Base-by-base conservation (phyloP, 2,329 filamentous ascomycete genomes). In the Alternaria brassicicola region DNA sequence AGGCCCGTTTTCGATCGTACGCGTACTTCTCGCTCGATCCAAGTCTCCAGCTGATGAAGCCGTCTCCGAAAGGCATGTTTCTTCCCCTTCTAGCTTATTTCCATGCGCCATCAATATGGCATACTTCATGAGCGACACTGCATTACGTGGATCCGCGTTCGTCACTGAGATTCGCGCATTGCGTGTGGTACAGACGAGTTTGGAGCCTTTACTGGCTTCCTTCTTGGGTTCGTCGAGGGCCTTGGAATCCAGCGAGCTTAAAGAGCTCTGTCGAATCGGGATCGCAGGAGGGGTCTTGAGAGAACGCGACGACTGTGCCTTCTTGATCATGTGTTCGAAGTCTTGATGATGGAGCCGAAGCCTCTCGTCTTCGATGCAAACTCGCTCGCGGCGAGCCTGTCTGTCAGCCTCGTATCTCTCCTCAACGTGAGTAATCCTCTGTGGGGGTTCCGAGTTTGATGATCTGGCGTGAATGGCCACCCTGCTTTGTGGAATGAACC, bases 211-310 rank as follows among this genome's bases (percentile, higher is more conserved):
- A 0, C 3, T 19, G 26, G 4, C 35, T 25, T 12, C n/a, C 9
- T 38, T 38, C 23, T 26, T 55, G n/a, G 28, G 15, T 15, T 26
- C 21, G 12, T n/a, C 28, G 12, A 28, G 21, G 25, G 23, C n/a
- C 19, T 55, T 43, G 3, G 17, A 10, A 9, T 12, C 9, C 36
- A 55, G 23, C n/a, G 45, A 50, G 3, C 2, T 10, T 19, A 55
- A n/a, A 21, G 52, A 55, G 45, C 45, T 50, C 25, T 33, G 50
- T 15, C 87, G 0, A 12, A 28, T 75, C 17, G 57, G 52, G n/a
- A 59, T 55, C 9, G 21, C 12, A 23, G 26, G 19, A 15, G 25
- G 52, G 7, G 26, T n/a, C 12, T 25, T 41, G 10, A 45, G 2
- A 15, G 21, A 23, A 2, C 33, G n/a, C 6, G 35, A 55, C 12